Evolutionary conservation across 495 filamentous ascomycete genomes (phyloP).

Genomic region (Neurospora tetrasperma): DNA sequence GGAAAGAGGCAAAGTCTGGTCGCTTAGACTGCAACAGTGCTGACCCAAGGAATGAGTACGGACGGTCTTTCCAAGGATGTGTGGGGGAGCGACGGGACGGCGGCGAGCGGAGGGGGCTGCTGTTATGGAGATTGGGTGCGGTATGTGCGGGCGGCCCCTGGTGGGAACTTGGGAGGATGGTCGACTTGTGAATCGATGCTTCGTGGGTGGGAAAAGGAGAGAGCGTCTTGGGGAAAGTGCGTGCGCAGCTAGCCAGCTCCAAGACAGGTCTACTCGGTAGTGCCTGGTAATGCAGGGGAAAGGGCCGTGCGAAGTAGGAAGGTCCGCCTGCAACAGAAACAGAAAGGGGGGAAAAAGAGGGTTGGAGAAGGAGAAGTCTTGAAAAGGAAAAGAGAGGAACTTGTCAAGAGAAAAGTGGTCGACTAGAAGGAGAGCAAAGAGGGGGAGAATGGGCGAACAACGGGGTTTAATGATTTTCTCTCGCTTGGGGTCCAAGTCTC

Average conservation of each 20-base stretch:
- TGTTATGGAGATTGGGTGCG: background rate
- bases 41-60: background rate
- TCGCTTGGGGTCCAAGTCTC: constrained; percentile 8
- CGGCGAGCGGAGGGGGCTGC: background rate
- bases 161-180: background rate
- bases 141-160: background rate
- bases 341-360: constrained; percentile 22
- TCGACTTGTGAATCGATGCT: constrained; percentile 1
- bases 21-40: background rate
- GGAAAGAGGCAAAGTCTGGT: background rate
- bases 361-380: constrained; percentile 22
- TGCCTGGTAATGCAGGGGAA: constrained; percentile 13
- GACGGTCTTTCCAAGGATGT: background rate
- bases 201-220: background rate
- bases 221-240: background rate
- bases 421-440: constrained; percentile 5
- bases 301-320: background rate
- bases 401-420: background rate
- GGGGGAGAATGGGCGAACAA: constrained; percentile 18
- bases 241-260: background rate
- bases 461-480: constrained; percentile 31
- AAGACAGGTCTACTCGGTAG: background rate
- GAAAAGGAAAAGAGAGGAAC: constrained; percentile 17
- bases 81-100: background rate
- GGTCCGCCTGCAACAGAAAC: constrained; percentile 21